Percentiles rank a stretch among this genome's conserved stretches.
Evolutionary conservation across 1,139 yeast species (phyloP).

Genomic region (Wickerhamomyces sp.): DNA sequence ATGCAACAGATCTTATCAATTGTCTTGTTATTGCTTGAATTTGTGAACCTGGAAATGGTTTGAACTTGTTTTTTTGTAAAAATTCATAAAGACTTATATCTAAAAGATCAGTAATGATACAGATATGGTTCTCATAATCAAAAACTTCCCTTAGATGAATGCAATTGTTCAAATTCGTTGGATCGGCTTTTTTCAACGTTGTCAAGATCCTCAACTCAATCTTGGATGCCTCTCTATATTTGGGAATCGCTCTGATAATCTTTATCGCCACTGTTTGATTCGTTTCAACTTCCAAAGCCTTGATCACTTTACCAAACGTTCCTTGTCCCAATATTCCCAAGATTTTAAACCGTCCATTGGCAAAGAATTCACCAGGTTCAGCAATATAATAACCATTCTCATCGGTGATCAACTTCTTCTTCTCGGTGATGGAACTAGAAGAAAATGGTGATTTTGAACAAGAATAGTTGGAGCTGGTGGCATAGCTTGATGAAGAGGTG

Average conservation of each 20-base stretch:
- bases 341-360: constrained; percentile 63
- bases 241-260: constrained; percentile 75
- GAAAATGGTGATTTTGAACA: constrained; percentile 20
- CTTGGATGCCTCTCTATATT: constrained; percentile 80
- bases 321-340: constrained; percentile 85
- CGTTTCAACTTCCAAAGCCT: constrained; percentile 51
- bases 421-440: constrained; percentile 12
- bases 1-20: constrained; percentile 78
- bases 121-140: constrained; percentile 90
- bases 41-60: constrained; percentile 74
- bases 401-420: constrained; percentile 36
- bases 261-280: constrained; percentile 80
- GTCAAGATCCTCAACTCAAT: constrained; percentile 76
- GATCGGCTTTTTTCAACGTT: constrained; percentile 69
- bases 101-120: constrained; percentile 84
- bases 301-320: constrained; percentile 93
- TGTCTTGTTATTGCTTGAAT: constrained; percentile 88
- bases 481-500: too few relatives aligned
- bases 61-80: constrained; percentile 67
- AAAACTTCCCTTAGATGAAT: constrained; percentile 85
- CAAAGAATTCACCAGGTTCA: constrained; percentile 52
- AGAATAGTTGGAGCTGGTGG: too few relatives aligned
- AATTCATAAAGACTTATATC: constrained; percentile 88
- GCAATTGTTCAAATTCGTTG: constrained; percentile 61
- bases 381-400: constrained; percentile 82